Base-by-base conservation (phyloP, 768 basidiomycete genomes). In the Mycena rebaudengoi region DNA sequence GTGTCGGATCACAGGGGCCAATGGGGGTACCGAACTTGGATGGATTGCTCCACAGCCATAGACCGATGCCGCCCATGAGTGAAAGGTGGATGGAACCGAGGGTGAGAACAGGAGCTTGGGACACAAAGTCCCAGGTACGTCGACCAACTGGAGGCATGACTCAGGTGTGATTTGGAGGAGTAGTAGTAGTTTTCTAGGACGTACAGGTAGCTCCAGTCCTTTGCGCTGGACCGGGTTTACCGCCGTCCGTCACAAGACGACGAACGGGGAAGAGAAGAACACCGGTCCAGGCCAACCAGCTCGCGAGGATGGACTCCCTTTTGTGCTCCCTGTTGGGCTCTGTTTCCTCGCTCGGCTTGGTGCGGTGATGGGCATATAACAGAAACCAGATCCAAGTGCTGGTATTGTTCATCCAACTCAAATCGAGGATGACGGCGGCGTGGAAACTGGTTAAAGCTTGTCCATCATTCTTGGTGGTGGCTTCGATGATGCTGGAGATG, bases 401-500 rank as follows among this genome's bases (percentile, higher is more conserved):
- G n/a, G n/a, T n/a, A n/a, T n/a, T n/a, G n/a, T n/a, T n/a, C n/a
- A n/a, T n/a, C n/a, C n/a, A n/a, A n/a, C n/a, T n/a, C n/a, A n/a
- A n/a, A n/a, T n/a, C n/a, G n/a, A n/a, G n/a, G 21, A 51, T 35
- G 26, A 51, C 26, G 10, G 49, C 49, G 7, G 49, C 49, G 28
- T 51, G 49, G 26, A n/a, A 51, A 30, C 26, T 51, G 49, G 49
- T 29, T 43, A 56, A 25, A n/a, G 20, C 25, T 48, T 48, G 48
- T 50, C 48, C 43, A 25, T 21, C 29, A 33, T 18, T 23, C 29
- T 10, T 39, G 43, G 29, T 57, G 30, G 26, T 18, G 12, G 55
- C 55, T 13, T 25, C 35, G 29, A 46, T 25, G 41, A 46, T 46
- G 41, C 41, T 57, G 35, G 55, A 44, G 33, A 57, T 57, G 45